Percentiles rank a stretch among this genome's conserved stretches.
These are phyloP conservation scores for Polyplosphaeria fusca DNA, from an alignment of 495 filamentous ascomycete species.

Conservation along the genomic window DNA sequence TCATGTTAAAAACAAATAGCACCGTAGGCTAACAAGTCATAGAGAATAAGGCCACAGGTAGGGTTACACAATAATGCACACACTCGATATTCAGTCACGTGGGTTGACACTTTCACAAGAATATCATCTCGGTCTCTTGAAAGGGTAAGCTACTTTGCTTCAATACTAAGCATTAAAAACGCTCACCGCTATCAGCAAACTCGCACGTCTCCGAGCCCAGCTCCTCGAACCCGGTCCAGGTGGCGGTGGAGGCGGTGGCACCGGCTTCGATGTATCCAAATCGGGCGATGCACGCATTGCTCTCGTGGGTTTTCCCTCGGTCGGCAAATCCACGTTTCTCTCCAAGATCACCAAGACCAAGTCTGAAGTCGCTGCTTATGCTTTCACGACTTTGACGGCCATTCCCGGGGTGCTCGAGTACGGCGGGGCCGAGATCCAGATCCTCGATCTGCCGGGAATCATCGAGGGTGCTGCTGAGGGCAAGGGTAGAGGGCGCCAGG, in stretches of 20 bases:
- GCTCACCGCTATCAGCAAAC: constrained; percentile 62
- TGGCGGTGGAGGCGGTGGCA: constrained; percentile 64
- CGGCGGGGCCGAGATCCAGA: constrained; percentile 96
- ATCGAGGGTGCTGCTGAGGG: constrained; percentile 97
- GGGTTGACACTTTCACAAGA: constrained; percentile 55
- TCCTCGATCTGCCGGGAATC: constrained; percentile 97
- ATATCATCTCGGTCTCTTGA: constrained; percentile 95
- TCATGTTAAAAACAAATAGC: background rate
- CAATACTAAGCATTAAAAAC: background rate
- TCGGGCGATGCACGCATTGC: constrained; percentile 96
- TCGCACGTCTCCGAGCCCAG: constrained; percentile 90
- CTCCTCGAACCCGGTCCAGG: constrained; percentile 88
- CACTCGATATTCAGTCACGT: constrained; percentile 7
- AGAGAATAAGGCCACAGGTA: constrained; percentile 99
- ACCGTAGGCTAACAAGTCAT: constrained; percentile 33
- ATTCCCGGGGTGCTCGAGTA: constrained; percentile 98
- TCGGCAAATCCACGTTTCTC: constrained; percentile 97
- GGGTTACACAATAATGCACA: constrained; percentile 19
- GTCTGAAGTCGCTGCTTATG: constrained; percentile 92
- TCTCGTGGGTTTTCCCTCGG: constrained; percentile 95
- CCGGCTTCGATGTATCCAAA: constrained; percentile 96
- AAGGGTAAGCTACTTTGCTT: constrained; percentile 56
- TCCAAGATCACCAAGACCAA: constrained; percentile 99
- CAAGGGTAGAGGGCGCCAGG: constrained; percentile 92
- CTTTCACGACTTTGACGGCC: constrained; percentile 96